Evolutionary conservation across 2,329 filamentous ascomycete genomes (phyloP), one percentile per base, ranked within the genome.

Genomic region (Spiromastix sp.): DNA sequence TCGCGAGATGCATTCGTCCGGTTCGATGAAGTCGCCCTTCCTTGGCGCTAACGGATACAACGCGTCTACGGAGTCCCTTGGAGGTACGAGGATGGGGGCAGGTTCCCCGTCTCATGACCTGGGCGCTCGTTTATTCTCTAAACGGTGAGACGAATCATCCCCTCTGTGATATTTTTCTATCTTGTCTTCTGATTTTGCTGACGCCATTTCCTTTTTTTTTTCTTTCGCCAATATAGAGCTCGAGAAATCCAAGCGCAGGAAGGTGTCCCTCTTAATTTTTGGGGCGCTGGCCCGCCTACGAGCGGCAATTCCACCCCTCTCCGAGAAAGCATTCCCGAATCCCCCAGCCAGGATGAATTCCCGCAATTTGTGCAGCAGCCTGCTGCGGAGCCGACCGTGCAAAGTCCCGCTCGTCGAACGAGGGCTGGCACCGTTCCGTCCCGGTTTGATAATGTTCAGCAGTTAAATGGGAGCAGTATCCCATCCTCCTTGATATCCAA

Each of bases 221-320:
- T 18, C 11, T 17, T 37, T 34, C 15, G 34, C 24, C 32, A 39
- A 51, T 94, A 38, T 51, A 94, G 89, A 56, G 87, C 91, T 47
- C 77, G 91, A 59, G 91, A 98, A 62, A 95, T 96, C 43, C 89
- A 96, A 66, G 87, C 87, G 36, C 87, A 95, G 65, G 89, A 96
- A 72, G 87, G 87, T 34, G 71, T 94, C 68, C 56, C 79, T 70
- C 54, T 71, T 74, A 59, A 79, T 54, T 80, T 81, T 28, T 96
- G 91, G 91, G n/a, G n/a, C n/a, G n/a, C n/a, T n/a, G 86, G 91
- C 8, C 89, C 91, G 46, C 89, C 91, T 32, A 94, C 89, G 37
- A 95, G 89, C 58, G 91, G 89, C 46, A 89, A 94, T 60, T 95
- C 89, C 13, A 95, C 89, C 27, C 91, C 91, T 48, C 74, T 98